phyloP scores from a whole-genome alignment of 805 yeast species.

The Millerozyma miso region DNA sequence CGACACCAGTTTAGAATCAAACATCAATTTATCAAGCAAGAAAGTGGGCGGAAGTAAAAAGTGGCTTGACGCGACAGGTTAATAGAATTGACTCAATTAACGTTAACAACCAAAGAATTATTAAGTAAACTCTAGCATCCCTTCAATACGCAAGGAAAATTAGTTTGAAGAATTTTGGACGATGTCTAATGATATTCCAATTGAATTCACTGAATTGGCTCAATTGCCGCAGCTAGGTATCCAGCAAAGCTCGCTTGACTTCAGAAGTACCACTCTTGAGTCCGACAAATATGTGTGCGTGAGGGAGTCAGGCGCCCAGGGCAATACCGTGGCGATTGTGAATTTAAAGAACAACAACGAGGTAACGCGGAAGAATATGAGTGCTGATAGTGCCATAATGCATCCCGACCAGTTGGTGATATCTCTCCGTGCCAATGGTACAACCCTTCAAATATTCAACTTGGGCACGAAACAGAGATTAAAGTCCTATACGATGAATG shows the following conservation, averaged over 20 bases:
- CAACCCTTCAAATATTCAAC: conserved; percentile 92
- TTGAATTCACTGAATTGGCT: conserved; percentile 92
- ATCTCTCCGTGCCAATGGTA: conserved; percentile 92
- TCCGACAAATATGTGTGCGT: conserved; percentile 87
- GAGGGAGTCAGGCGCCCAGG: conserved; percentile 56
- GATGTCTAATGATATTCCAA: conserved; percentile 68
- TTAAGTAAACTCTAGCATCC: not conserved
- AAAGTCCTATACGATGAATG: conserved; percentile 79
- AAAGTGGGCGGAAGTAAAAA: not conserved
- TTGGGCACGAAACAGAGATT: conserved; percentile 82
- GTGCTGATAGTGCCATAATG: conserved; percentile 97
- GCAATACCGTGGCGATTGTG: conserved; percentile 91
- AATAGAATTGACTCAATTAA: not conserved
- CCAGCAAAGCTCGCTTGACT: conserved; percentile 78
- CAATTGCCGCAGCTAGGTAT: conserved; percentile 85
- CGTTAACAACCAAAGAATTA: not conserved
- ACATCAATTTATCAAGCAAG: not conserved
- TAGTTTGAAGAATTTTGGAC: conserved; percentile 2
- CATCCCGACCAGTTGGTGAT: conserved; percentile 87
- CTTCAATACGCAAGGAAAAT: conserved; percentile 1
- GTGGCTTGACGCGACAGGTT: not conserved
- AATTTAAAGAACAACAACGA: conserved; percentile 76
- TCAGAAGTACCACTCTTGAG: conserved; percentile 91
- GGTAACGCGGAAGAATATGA: conserved; percentile 86
- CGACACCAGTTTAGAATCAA: not conserved